Percentiles rank a stretch among this genome's conserved stretches.
phyloP scores from a whole-genome alignment of 2,329 filamentous ascomycete species.

The Aspergillaceae sp. region DNA sequence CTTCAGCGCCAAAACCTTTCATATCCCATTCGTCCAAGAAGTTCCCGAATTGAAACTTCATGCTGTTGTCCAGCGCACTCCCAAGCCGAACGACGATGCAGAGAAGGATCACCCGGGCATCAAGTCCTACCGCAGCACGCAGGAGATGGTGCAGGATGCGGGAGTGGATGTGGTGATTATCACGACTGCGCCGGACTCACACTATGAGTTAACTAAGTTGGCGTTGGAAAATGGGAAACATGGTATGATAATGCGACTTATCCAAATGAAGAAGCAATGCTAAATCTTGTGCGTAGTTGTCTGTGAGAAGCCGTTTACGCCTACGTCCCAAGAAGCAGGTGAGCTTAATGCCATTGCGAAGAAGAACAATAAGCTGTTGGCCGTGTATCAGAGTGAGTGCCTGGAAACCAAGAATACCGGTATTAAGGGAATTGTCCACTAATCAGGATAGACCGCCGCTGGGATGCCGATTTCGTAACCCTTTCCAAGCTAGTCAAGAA shows the following conservation, averaged over 20 bases:
- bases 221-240: slow-evolving; percentile 65
- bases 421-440: background rate
- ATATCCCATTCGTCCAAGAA: slow-evolving; percentile 66
- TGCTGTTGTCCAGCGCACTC: slow-evolving; percentile 66
- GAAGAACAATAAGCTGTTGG: slow-evolving; percentile 46
- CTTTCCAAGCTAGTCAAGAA: slow-evolving; percentile 54
- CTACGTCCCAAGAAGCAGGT: slow-evolving; percentile 59
- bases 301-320: slow-evolving; percentile 76
- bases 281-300: slow-evolving; percentile 43
- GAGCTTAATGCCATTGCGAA: slow-evolving; percentile 51
- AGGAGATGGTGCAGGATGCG: slow-evolving; percentile 57
- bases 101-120: slow-evolving; percentile 57
- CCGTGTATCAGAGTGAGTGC: slow-evolving; percentile 56
- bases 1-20: slow-evolving; percentile 67
- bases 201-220: slow-evolving; percentile 56
- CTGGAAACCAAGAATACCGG: background rate
- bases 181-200: slow-evolving; percentile 62
- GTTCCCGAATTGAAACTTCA: slow-evolving; percentile 59
- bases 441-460: slow-evolving; percentile 50
- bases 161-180: slow-evolving; percentile 62
- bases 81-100: slow-evolving; percentile 56
- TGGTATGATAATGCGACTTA: slow-evolving; percentile 17
- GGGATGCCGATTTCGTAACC: slow-evolving; percentile 69
- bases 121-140: slow-evolving; percentile 55
- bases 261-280: background rate